Conservation (phyloP, 306 rosid species). For the Cicer arietinum region DNA sequence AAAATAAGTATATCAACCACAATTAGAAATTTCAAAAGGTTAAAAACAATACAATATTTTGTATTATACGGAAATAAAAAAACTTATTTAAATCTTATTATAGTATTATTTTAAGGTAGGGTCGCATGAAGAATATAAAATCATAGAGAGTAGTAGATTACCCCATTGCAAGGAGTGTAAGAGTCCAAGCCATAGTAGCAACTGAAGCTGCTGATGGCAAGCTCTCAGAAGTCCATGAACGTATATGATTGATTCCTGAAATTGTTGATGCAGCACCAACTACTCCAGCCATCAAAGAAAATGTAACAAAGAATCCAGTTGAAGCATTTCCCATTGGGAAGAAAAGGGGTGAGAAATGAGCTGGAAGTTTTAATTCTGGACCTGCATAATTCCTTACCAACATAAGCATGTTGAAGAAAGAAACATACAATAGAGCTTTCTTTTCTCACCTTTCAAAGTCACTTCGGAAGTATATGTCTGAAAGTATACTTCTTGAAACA, state of each 20-base stretch:
- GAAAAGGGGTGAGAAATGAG: constrained; percentile 85
- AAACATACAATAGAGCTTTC: background rate
- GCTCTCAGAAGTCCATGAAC: constrained; percentile 74
- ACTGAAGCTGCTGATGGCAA: constrained; percentile 81
- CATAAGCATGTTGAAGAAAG: constrained; percentile 43
- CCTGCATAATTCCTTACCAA: constrained; percentile 57
- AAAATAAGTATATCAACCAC: too few relatives aligned
- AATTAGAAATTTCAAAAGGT: too few relatives aligned
- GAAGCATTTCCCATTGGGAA: constrained; percentile 97
- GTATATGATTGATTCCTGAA: constrained; percentile 75
- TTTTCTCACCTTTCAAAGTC: too few relatives aligned
- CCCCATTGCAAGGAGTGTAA: constrained; percentile 93
- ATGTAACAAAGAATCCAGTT: constrained; percentile 86
- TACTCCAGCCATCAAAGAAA: constrained; percentile 82
- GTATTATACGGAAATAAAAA: too few relatives aligned
- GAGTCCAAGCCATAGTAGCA: constrained; percentile 85
- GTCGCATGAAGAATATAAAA: background rate
- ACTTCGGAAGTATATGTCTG: too few relatives aligned
- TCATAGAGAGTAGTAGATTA: constrained; percentile 40
- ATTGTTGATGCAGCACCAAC: constrained; percentile 85
- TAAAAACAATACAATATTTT: too few relatives aligned
- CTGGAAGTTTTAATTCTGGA: constrained; percentile 68
- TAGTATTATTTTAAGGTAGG: background rate
- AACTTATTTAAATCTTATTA: background rate
- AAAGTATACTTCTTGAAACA: too few relatives aligned